Evolutionary conservation across 2,329 filamentous ascomycete genomes (phyloP).

Genomic region (Aspergillus tanneri): DNA sequence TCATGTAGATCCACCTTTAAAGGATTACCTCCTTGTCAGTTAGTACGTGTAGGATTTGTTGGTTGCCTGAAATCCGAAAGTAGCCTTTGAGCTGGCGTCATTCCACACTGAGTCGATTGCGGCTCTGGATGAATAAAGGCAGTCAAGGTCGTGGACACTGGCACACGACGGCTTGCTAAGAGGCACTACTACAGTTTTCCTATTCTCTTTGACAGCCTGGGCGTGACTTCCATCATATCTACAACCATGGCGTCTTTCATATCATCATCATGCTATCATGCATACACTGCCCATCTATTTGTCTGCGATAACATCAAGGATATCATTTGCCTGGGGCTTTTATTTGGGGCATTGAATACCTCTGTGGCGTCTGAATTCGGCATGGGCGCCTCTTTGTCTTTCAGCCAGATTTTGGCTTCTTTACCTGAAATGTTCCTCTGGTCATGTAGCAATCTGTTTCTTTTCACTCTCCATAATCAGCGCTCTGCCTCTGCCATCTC

Average conservation of each 20-base stretch:
- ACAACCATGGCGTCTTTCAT: not conserved
- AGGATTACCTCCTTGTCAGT: not conserved
- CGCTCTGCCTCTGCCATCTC: not conserved
- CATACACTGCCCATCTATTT: not conserved
- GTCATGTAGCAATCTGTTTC: not conserved
- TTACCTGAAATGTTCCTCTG: not conserved
- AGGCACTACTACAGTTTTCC: not conserved
- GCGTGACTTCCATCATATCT: not conserved
- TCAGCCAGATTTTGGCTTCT: not conserved
- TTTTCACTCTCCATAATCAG: not conserved
- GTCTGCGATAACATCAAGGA: not conserved
- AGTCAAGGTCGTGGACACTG: not conserved
- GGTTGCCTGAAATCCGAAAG: not conserved
- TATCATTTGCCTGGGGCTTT: not conserved
- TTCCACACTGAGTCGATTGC: not conserved
- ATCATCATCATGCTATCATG: not conserved
- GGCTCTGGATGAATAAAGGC: not conserved
- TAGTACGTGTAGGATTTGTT: not conserved
- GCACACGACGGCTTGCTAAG: not conserved
- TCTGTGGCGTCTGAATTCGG: not conserved
- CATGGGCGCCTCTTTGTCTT: not conserved
- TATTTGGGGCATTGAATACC: not conserved
- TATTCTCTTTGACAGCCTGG: not conserved
- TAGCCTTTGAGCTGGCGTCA: not conserved
- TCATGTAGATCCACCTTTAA: not conserved